Evolutionary conservation across 2,329 filamentous ascomycete genomes (phyloP).

Genomic region (Ophiostoma fasciatum): DNA sequence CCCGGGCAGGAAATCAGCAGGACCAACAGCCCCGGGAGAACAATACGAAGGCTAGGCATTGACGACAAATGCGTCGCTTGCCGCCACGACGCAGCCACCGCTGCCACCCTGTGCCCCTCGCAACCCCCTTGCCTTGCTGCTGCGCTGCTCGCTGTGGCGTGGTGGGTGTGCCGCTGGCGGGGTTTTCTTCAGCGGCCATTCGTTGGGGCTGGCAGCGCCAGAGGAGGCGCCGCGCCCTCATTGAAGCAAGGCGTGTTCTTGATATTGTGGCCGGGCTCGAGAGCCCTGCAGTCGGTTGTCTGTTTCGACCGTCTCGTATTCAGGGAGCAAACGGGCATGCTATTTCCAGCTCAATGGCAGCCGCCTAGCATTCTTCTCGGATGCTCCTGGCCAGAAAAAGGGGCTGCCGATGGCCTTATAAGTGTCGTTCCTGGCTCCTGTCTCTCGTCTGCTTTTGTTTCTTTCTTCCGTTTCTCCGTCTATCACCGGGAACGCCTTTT

Average conservation of each 20-base stretch:
- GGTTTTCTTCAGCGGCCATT: no score
- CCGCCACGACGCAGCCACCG: not conserved
- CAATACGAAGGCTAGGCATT: constrained; percentile 9
- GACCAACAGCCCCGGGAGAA: no score
- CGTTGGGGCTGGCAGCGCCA: no score
- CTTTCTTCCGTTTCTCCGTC: not conserved
- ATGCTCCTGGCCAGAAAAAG: no score
- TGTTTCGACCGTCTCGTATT: not conserved
- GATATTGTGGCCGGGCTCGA: constrained; percentile 1
- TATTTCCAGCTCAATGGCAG: no score
- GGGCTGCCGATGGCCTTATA: no score
- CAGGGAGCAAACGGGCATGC: no score
- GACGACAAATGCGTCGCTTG: no score
- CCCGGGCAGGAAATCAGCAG: no score
- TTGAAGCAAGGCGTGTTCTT: not conserved
- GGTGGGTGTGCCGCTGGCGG: not conserved
- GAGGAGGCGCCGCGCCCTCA: no score
- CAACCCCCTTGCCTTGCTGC: not conserved
- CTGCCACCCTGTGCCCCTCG: not conserved
- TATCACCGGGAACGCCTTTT: not conserved
- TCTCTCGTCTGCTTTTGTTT: not conserved
- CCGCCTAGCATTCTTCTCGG: no score
- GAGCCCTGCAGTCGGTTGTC: not conserved
- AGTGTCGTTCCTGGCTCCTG: not conserved
- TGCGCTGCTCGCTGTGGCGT: not conserved